A percentile compares a stretch with the other conserved stretches of the same genome.
Evolutionary conservation across 129 eudicot species (phyloP).

Genomic region (Dittrichia graveolens): DNA sequence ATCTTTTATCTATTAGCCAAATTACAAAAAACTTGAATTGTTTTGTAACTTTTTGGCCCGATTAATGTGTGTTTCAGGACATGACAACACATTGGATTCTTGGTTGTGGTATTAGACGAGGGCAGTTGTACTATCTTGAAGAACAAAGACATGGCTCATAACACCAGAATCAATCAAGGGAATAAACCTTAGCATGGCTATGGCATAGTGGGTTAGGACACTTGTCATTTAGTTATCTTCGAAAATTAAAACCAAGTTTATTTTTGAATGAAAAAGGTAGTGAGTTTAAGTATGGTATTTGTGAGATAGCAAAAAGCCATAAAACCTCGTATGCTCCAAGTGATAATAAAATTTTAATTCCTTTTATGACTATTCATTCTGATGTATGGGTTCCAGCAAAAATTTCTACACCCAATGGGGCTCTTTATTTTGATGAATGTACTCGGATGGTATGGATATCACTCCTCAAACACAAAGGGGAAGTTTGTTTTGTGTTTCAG

Average conservation of each 20-base stretch:
- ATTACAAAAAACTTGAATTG: constrained; percentile 16
- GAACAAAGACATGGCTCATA: not conserved
- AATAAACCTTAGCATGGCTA: constrained; percentile 3
- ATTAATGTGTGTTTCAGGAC: constrained; percentile 13
- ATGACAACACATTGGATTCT: constrained; percentile 20
- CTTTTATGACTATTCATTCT: constrained; percentile 6
- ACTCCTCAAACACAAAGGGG: constrained; percentile 1
- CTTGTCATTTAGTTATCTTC: constrained; percentile 8
- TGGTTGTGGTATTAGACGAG: constrained; percentile 21
- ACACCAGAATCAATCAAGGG: not conserved
- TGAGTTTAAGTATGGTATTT: not conserved
- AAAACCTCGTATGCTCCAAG: constrained; percentile 12
- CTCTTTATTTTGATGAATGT: constrained; percentile 29
- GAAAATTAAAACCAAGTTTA: constrained; percentile 3
- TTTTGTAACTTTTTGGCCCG: constrained; percentile 15
- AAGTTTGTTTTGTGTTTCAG: constrained; percentile 11
- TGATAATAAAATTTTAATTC: constrained; percentile 12
- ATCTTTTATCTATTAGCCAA: constrained; percentile 21
- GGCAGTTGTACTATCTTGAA: constrained; percentile 24
- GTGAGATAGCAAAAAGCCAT: constrained; percentile 27
- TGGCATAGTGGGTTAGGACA: constrained; percentile 14
- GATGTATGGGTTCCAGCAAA: constrained; percentile 29
- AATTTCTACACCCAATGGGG: not conserved
- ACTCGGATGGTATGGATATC: constrained; percentile 20
- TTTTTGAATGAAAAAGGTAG: not conserved